Conservation (phyloP, 805 yeast genomes). For the Cephaloascus fragrans region DNA sequence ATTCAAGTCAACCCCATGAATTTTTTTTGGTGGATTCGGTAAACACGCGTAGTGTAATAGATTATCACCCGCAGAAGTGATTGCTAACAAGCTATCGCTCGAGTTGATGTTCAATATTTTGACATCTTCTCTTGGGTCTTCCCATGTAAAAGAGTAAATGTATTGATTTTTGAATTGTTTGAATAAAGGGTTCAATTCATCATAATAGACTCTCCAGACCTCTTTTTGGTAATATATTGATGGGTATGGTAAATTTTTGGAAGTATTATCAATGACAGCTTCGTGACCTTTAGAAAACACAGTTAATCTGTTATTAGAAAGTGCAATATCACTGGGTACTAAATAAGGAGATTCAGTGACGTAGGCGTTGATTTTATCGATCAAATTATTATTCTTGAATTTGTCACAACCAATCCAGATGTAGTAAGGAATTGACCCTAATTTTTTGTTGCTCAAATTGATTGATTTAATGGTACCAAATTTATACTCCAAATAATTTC, state of each 20-base stretch:
- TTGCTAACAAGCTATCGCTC: slow-evolving; percentile 68
- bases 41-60: slow-evolving; percentile 63
- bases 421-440: slow-evolving; percentile 75
- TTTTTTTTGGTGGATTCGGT: slow-evolving; percentile 63
- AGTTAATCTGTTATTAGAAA: slow-evolving; percentile 1
- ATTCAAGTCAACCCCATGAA: slow-evolving; percentile 79
- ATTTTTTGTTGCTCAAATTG: slow-evolving; percentile 50
- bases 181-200: slow-evolving; percentile 58
- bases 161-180: slow-evolving; percentile 70
- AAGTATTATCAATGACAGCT: slow-evolving; percentile 56
- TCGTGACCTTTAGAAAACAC: slow-evolving; percentile 59
- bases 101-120: slow-evolving; percentile 49
- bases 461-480: slow-evolving; percentile 75
- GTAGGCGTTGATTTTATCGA: slow-evolving; percentile 60
- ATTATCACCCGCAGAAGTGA: slow-evolving; percentile 84
- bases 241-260: slow-evolving; percentile 67
- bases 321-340: slow-evolving; percentile 40
- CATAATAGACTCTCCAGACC: slow-evolving; percentile 73
- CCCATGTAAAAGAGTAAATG: slow-evolving; percentile 87
- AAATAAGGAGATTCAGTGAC: slow-evolving; percentile 80
- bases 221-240: slow-evolving; percentile 72
- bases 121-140: slow-evolving; percentile 77
- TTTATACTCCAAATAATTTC: slow-evolving; percentile 74
- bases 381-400: slow-evolving; percentile 23
- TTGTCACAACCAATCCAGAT: slow-evolving; percentile 65